Conservation (phyloP, 148 eudicot genomes). For the Limonium bicolor region DNA sequence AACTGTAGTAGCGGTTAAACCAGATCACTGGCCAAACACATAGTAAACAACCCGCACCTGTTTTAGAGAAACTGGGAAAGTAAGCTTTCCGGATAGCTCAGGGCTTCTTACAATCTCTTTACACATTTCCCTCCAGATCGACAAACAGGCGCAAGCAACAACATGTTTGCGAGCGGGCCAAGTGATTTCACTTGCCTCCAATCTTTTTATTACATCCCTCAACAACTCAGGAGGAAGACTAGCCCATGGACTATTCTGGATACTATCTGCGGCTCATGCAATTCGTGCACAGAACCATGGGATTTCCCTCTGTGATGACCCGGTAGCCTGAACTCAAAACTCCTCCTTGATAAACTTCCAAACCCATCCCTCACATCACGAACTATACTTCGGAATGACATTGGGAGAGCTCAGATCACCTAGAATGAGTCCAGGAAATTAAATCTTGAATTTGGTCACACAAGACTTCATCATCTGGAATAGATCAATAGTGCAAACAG, state of each 20-base stretch:
- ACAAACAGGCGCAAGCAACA: conserved; percentile 84
- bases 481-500: too few relatives aligned
- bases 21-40: too few relatives aligned
- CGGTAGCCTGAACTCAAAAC: conserved; percentile 54
- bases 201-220: conserved; percentile 65
- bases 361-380: conserved; percentile 85
- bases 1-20: too few relatives aligned
- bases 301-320: conserved; percentile 61
- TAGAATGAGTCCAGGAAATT: too few relatives aligned
- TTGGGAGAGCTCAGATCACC: too few relatives aligned
- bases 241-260: conserved; percentile 76
- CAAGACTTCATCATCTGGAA: too few relatives aligned
- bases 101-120: conserved; percentile 65
- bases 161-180: conserved; percentile 86
- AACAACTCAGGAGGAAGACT: conserved; percentile 77
- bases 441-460: too few relatives aligned
- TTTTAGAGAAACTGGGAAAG: conserved; percentile 82
- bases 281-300: conserved; percentile 67
- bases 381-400: conserved; percentile 86
- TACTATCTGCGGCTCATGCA: conserved; percentile 39
- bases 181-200: conserved; percentile 72
- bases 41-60: conserved; percentile 29
- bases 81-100: conserved; percentile 67
- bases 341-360: conserved; percentile 75
- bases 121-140: conserved; percentile 91